Base-by-base conservation (phyloP, 495 filamentous ascomycete species). In the Penicillium simplicissimum region DNA sequence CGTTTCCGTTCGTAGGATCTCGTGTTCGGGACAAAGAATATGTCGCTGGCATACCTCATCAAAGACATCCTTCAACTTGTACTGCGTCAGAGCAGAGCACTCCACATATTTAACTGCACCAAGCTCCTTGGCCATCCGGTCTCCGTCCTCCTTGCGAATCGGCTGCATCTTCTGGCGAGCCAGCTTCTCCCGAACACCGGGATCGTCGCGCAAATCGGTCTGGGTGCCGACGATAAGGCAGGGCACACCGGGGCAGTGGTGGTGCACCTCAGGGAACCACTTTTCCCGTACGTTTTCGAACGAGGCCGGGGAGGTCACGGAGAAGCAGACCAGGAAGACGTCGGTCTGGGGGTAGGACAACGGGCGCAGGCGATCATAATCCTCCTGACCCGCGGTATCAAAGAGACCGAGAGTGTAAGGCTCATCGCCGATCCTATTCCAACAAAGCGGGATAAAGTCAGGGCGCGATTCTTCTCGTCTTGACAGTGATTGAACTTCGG, bases 221-320 rank as follows among this genome's bases (percentile, higher is more conserved):
- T 98, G 95, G 13, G 95, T 98, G 65, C 95, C 95, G 63, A 98
- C 95, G 65, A 98, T 98, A 49, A 98, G 80, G 84, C 96, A 98
- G 34, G 95, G 95, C 13, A 98, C 95, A 62, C 95, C 95, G 23
- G 95, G 95, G 75, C 95, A 98, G 76, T 98, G 95, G 75, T 98
- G 95, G 72, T 96, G 93, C 19, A 98, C 95, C 75, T 98, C 95
- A 15, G 95, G 95, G 67, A 97, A 93, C 95, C 95, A 98, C 75
- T 98, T 98, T 79, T 98, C 96, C 63, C 92, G 87, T 36, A 98
- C 96, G 87, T 98, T 98, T 76, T 98, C 95, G 73, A 98, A 98
- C 15, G 92, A 97, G 38, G 95, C 92, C n/a, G 96, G 95, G 13
- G 95, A 98, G 35, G 94, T 98, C 66, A 98, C 95, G 70, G 91